Evolutionary conservation across 768 basidiomycete species (phyloP).

Genomic region (Leccinum uliginosum): DNA sequence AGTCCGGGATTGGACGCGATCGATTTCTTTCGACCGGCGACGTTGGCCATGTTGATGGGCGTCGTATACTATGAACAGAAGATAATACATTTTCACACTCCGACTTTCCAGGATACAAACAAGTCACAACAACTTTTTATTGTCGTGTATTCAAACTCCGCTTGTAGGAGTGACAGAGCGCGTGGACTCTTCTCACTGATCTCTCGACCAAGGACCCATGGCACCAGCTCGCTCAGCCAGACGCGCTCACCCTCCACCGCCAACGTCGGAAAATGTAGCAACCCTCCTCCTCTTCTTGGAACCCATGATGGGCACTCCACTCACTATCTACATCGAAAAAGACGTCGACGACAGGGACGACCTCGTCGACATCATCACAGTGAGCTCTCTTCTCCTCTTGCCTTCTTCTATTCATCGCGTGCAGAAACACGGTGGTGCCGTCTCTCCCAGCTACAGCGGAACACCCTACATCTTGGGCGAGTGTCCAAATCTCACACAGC

Average conservation of each 20-base stretch:
- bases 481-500: constrained; percentile 22
- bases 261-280: constrained; percentile 21
- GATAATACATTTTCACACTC: constrained; percentile 32
- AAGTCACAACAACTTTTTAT: constrained; percentile 10
- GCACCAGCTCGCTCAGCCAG: constrained; percentile 68
- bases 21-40: constrained; percentile 77
- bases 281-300: constrained; percentile 73
- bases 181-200: constrained; percentile 6
- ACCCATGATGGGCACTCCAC: constrained; percentile 74
- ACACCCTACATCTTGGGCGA: constrained; percentile 77
- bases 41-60: constrained; percentile 46
- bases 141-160: constrained; percentile 16
- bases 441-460: constrained; percentile 72
- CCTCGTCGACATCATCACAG: constrained; percentile 61
- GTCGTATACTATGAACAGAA: constrained; percentile 2
- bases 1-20: constrained; percentile 61
- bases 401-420: constrained; percentile 14
- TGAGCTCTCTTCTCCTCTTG: constrained; percentile 36
- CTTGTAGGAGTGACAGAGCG: constrained; percentile 20
- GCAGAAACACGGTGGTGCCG: constrained; percentile 78
- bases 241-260: no score
- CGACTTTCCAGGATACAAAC: constrained; percentile 27
- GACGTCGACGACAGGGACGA: constrained; percentile 68
- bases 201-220: constrained; percentile 61
- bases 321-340: constrained; percentile 75